Base-by-base conservation (phyloP, 768 basidiomycete species). In the Crepidotus variabilis region DNA sequence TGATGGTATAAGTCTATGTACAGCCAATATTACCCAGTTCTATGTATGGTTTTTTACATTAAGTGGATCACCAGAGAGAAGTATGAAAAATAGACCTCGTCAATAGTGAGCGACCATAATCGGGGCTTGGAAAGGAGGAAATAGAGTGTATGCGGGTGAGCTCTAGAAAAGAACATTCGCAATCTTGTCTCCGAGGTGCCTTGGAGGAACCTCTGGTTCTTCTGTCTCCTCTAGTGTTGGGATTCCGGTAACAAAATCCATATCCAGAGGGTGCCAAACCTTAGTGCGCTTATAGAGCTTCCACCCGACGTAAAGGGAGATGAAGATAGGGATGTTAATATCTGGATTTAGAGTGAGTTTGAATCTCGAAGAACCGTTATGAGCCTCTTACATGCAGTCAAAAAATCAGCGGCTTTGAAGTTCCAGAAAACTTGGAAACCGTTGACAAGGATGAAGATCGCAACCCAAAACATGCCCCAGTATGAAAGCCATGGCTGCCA, bases 211-310 rank as follows among this genome's bases (percentile, higher is more conserved):
- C 59, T 79, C 75, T 0, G 81, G 81, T 4, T 64, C 49, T 60
- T 87, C 88, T 0, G 88, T 90, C 70, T 90, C 86, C 68, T 87
- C 86, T 28, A 83, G 49, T 0, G 81, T 78, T 2, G 88, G 88
- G 55, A 90, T 85, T 53, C 86, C 85, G 34, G 87, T 86, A 57
- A 83, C 79, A 57, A 89, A 86, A 67, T 90, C 88, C 81, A 88
- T 86, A 61, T 90, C 82, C 21, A 74, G 55, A 2, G 82, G 74
- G 56, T 75, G 79, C 85, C 85, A 86, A 45, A 78, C 61, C 50
- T 63, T 69, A 16, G 78, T 78, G 20, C 69, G 65, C 61, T 76
- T 78, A 8, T 57, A 13, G 20, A 75, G 47, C 64, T 80, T 80
- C 62, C 74, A 80, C 6, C 77, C 73, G 45, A 78, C 56, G 63